Evolutionary conservation across 495 filamentous ascomycete species (phyloP), one percentile per base, ranked within the genome.

Genomic region (Neurospora intermedia): DNA sequence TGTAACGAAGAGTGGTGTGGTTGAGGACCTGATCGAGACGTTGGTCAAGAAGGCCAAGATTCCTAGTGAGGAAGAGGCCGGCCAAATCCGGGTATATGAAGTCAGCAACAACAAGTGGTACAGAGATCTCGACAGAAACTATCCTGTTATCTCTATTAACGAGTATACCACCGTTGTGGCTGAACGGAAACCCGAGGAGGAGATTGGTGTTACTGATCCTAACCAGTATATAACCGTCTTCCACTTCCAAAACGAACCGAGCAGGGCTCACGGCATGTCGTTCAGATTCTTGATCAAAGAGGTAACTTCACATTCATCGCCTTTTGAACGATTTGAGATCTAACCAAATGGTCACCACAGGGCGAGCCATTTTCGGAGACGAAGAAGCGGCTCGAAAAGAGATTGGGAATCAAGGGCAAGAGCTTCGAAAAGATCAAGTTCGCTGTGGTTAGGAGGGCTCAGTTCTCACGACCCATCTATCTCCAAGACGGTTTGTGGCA

Each of bases 401-500:
- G 96, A 69, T 97, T 92, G 3, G 94, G 94, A 15, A 89, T 99
- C 80, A 98, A 97, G 83, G 96, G 96, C 75, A 98, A 98, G 85
- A 93, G 93, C 72, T 96, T 98, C 75, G 96, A 99, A 82, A 99
- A 98, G 86, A 94, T 98, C 80, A 97, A 94, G 82, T 98, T 99
- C 84, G 93, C 94, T 6, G 82, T 97, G 62, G 86, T 98, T 8
- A 88, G 89, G 74, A 87, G 91, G 71, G 81, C 85, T 38, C 79
- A 81, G 9, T 96, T 91, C 81, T 88, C 91, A 23, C 91, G 87
- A 76, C 91, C 94, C 6, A 85, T 88, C 71, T 97, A 97, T 84
- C 84, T 99, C 72, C 88, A 88, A 74, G 96, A 98, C 84, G 94
- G 96, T 97, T 84, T 87, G 89, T 80, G 10, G 13, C 18, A 6